Conservation (phyloP, 1,284 basidiomycete genomes). For the Psilocybe mexicana region DNA sequence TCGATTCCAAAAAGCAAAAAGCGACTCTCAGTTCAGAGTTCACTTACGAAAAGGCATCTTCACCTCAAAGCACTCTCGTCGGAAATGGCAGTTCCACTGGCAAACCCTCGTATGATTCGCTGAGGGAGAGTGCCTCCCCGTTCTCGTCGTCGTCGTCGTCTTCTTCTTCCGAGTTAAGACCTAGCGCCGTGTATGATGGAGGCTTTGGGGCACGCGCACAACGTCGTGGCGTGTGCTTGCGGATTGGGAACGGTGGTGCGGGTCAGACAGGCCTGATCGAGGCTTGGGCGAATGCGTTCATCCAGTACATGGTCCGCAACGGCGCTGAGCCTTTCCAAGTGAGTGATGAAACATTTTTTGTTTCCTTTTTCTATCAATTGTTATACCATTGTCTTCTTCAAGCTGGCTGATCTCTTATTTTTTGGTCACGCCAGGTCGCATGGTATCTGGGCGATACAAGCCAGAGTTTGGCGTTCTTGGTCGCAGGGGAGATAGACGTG, state of each 20-base stretch:
- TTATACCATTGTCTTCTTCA: background rate
- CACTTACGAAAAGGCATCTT: background rate
- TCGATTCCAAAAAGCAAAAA: background rate
- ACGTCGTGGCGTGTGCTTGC: constrained; percentile 32
- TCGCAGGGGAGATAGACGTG: constrained; percentile 41
- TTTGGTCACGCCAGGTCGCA: constrained; percentile 35
- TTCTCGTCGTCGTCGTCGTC: background rate
- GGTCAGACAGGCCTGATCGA: constrained; percentile 49
- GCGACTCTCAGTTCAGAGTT: background rate
- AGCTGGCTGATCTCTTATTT: background rate
- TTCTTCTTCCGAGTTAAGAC: background rate
- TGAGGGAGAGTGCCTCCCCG: background rate
- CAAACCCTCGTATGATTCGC: background rate
- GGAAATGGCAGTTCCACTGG: background rate
- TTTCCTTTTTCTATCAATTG: background rate
- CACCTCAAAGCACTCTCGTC: background rate
- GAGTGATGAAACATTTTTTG: constrained; percentile 8
- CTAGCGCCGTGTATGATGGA: constrained; percentile 29
- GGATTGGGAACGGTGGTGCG: constrained; percentile 50
- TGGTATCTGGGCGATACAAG: constrained; percentile 56
- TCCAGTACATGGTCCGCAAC: constrained; percentile 34
- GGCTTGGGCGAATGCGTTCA: constrained; percentile 46
- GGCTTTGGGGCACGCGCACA: constrained; percentile 23
- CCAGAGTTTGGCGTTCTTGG: constrained; percentile 41
- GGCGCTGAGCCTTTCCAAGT: constrained; percentile 38